Base-by-base conservation (phyloP, 139 green algal genomes). In the Coelastrella sp. region DNA sequence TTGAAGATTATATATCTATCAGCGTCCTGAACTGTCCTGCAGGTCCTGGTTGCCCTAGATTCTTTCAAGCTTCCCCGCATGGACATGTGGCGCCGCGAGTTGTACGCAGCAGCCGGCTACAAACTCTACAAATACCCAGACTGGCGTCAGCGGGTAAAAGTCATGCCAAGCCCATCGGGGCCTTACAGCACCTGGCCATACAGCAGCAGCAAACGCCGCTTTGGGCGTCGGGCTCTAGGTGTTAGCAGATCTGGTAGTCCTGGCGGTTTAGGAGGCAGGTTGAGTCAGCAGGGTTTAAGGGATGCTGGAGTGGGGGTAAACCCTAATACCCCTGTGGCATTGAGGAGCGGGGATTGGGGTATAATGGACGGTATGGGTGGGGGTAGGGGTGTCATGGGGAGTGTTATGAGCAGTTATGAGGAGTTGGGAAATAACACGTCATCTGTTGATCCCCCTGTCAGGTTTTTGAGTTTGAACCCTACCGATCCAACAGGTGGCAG, bases 31-130 rank as follows among this genome's bases (percentile, higher is more conserved):
- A 47, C 32, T 47, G 32, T 1, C 32, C 32, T 71, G 65, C 88
- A 91, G 88, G 88, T 83, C 22, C 68, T 91, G 58, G 88, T 88
- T 7, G 88, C 88, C 10, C 73, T 91, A 10, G 64, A 71, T 7
- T 22, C 65, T 14, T 91, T 91, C 88, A 86, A 86, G 16, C 20
- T 91, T 13, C 65, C 78, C 4, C 74, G 76, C 88, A 77, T 91
- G 71, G 88, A 91, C 16, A 79, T 73, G 78, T 91, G 88, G 88
- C 80, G 88, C 13, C 47, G 57, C 0, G 88, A 91, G 88, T 64
- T 91, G 71, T 88, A 91, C 16, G 13, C 80, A 78, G 88, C 88
- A 32, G 80, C 88, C 56, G 88, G 88, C 57, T 79, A 84, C 65
- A 86, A 78, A 57, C 80, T 91, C 54, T 82, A 71, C 61, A 74